These are phyloP conservation scores for Collybia mongolica DNA, from an alignment of 768 basidiomycete genomes.

Conservation along the genomic window DNA sequence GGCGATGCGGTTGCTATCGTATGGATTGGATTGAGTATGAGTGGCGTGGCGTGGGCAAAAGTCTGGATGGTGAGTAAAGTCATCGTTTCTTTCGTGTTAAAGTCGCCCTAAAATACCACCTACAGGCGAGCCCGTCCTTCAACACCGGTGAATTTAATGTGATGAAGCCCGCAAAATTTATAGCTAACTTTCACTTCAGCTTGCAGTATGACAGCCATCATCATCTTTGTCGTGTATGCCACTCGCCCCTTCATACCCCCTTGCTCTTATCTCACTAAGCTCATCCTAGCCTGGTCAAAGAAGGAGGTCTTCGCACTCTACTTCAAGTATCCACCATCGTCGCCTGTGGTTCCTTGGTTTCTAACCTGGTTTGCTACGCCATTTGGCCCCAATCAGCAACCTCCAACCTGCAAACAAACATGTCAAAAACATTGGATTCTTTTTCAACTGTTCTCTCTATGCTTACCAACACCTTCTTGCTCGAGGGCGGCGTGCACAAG, in stretches of 20 bases:
- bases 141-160: slow-evolving; percentile 62
- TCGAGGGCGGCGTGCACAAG: slow-evolving; percentile 61
- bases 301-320: slow-evolving; percentile 78
- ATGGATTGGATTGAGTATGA: slow-evolving; percentile 86
- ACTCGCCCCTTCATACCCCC: not conserved
- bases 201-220: slow-evolving; percentile 82
- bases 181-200: slow-evolving; percentile 36
- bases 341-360: slow-evolving; percentile 68
- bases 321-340: slow-evolving; percentile 78
- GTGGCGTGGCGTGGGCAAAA: slow-evolving; percentile 85
- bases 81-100: not conserved
- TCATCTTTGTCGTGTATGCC: slow-evolving; percentile 78
- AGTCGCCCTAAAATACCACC: not conserved
- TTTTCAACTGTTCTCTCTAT: slow-evolving; percentile 84
- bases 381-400: slow-evolving; percentile 89
- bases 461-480: slow-evolving; percentile 82
- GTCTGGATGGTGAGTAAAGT: slow-evolving; percentile 65
- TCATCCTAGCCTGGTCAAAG: slow-evolving; percentile 69
- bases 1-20: slow-evolving; percentile 72
- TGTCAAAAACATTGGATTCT: slow-evolving; percentile 83
- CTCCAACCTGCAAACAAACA: slow-evolving; percentile 76
- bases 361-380: slow-evolving; percentile 81
- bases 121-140: slow-evolving; percentile 73
- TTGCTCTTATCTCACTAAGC: slow-evolving; percentile 2
- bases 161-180: not conserved